Conservation (phyloP, 148 eudicot genomes). For the Heliamphora exappendiculata region DNA sequence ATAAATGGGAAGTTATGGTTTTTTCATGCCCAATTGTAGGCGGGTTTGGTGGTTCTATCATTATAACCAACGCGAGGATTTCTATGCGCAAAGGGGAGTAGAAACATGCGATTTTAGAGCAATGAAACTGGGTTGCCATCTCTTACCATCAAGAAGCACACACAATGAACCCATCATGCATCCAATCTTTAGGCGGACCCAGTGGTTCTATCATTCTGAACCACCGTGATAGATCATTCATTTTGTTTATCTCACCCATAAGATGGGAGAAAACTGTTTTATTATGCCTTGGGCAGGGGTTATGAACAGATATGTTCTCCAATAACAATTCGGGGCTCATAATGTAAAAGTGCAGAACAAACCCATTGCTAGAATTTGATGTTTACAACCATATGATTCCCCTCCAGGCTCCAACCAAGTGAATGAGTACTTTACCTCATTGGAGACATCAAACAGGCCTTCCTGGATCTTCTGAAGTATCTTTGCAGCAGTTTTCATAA, state of each 20-base stretch:
- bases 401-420: neutral
- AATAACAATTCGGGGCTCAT: neutral
- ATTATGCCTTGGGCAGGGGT: neutral
- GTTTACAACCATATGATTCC: neutral
- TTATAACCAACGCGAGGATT: too few relatives aligned
- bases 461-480: conserved; percentile 63
- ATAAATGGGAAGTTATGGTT: too few relatives aligned
- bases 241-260: neutral
- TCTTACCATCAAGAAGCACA: neutral
- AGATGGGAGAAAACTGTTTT: neutral
- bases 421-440: conserved; percentile 39
- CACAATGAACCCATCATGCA: neutral
- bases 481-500: conserved; percentile 45
- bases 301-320: neutral
- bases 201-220: too few relatives aligned
- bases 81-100: neutral
- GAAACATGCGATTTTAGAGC: neutral
- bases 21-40: too few relatives aligned
- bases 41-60: too few relatives aligned
- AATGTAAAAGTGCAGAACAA: neutral
- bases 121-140: too few relatives aligned
- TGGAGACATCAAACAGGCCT: conserved; percentile 63
- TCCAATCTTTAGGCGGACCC: neutral
- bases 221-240: neutral
- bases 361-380: neutral